Conservation (phyloP, 345 rosid species). For the Salix suchowensis region DNA sequence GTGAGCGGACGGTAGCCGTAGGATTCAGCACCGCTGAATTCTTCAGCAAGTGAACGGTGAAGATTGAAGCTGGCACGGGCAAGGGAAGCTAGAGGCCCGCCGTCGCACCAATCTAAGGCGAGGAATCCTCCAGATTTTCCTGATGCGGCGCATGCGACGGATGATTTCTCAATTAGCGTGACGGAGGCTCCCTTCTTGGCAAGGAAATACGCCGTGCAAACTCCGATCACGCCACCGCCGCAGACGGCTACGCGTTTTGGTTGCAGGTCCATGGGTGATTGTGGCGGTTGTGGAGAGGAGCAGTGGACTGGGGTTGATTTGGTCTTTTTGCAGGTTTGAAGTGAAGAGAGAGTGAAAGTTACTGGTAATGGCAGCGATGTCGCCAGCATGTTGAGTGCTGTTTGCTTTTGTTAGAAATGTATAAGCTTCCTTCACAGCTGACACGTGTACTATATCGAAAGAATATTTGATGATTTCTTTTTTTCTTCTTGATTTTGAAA, state of each 20-base stretch:
- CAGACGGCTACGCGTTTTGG: conserved; percentile 54
- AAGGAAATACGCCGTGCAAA: conserved; percentile 82
- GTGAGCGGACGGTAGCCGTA: conserved; percentile 75
- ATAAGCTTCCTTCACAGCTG: neutral
- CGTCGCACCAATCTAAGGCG: conserved; percentile 88
- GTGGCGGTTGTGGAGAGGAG: conserved; percentile 11
- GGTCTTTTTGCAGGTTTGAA: neutral
- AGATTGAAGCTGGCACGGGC: conserved; percentile 86
- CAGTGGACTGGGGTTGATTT: conserved; percentile 15
- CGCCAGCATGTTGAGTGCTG: conserved; percentile 8
- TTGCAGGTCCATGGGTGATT: conserved; percentile 20
- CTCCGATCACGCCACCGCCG: conserved; percentile 87
- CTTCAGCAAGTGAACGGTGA: conserved; percentile 68
- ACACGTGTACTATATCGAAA: conserved; percentile 4
- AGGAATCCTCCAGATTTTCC: conserved; percentile 93
- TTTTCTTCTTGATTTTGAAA: too few relatives aligned
- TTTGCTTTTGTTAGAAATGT: neutral
- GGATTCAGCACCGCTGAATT: conserved; percentile 59
- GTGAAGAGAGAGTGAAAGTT: neutral
- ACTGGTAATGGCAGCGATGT: neutral
- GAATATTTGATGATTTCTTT: neutral
- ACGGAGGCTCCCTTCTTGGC: conserved; percentile 65
- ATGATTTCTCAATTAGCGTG: conserved; percentile 68
- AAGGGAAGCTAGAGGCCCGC: conserved; percentile 47
- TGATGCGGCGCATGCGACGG: conserved; percentile 82